Base-by-base conservation (phyloP, 352 stramenopile genomes). In the Phytophthora pisi region DNA sequence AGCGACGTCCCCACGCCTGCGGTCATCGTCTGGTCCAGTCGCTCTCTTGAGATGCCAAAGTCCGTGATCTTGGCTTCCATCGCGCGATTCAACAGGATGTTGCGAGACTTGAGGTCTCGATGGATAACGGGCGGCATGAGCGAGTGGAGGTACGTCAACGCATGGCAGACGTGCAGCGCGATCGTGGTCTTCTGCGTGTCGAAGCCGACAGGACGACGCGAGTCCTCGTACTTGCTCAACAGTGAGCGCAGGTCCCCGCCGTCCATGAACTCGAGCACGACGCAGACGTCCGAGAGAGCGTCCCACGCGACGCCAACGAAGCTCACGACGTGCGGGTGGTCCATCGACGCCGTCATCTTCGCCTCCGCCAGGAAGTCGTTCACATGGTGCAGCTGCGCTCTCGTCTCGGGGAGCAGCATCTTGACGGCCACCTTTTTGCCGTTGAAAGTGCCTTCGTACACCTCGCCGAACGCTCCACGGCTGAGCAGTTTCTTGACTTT, bases 291-390 rank as follows among this genome's bases (percentile, higher is more conserved):
- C 0, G 60, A 59, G 10, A 85, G 68, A 13, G 68, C 54, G 42
- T 84, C 69, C 79, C 79, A 88, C 8, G 67, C 66, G 4, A 86
- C 79, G 4, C 72, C 72, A n/a, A 86, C 11, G 24, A 82, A 88
- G 1, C 34, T 15, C 5, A 84, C 72, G 55, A 88, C 70, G 28
- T 72, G 60, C 7, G 61, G 45, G 47, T 82, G 75, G 18, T 84
- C 66, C 20, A 88, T 66, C 2, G 42, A 55, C 3, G 67, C 59
- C 38, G 68, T 72, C 18, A 88, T 16, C 23, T 77, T 79, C 2
- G 71, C 68, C 51, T 88, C 77, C 5, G 59, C 66, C 3, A 82
- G 52, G 46, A 88, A 82, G 13, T 64, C 66, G 43, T 73, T 70
- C 4, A 80, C 72, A 31, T 80, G 69, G 18, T 75, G 50, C 7